phyloP scores from a whole-genome alignment of 2,329 filamentous ascomycete genomes.

The Emericellopsis cladophorae region DNA sequence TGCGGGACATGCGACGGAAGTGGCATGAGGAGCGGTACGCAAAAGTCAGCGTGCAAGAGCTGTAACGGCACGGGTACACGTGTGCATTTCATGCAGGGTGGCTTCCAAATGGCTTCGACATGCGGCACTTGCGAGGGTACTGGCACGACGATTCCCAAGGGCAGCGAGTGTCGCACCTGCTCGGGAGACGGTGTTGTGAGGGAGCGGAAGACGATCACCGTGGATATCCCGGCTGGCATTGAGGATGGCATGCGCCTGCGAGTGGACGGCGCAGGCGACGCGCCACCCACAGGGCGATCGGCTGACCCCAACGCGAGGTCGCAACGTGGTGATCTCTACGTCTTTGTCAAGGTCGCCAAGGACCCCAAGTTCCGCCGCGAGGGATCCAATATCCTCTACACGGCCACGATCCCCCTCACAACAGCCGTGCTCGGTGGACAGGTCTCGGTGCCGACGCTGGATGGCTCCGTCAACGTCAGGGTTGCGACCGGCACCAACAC shows the following conservation, averaged over 20 bases:
- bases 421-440: conserved; percentile 89
- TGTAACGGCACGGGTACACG: conserved; percentile 81
- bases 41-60: conserved; percentile 58
- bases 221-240: conserved; percentile 90
- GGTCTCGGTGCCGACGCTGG: conserved; percentile 77
- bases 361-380: conserved; percentile 82
- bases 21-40: conserved; percentile 71
- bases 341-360: conserved; percentile 77
- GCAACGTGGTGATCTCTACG: conserved; percentile 79
- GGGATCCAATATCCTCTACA: conserved; percentile 87
- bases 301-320: conserved; percentile 49
- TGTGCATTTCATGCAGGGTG: conserved; percentile 80
- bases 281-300: conserved; percentile 61
- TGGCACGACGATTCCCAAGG: conserved; percentile 63
- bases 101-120: conserved; percentile 91
- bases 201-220: conserved; percentile 68
- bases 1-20: conserved; percentile 76
- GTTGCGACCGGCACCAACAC: conserved; percentile 85
- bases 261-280: conserved; percentile 77
- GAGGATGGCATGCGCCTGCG: conserved; percentile 92
- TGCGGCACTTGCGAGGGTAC: conserved; percentile 72
- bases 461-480: conserved; percentile 81
- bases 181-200: conserved; percentile 72
- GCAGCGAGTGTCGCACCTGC: conserved; percentile 71
- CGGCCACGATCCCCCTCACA: conserved; percentile 79